A percentile compares a stretch with the other conserved stretches of the same genome.
phyloP scores from a whole-genome alignment of 371 early-diverging fungal genomes.

The Mortierella sp. region DNA sequence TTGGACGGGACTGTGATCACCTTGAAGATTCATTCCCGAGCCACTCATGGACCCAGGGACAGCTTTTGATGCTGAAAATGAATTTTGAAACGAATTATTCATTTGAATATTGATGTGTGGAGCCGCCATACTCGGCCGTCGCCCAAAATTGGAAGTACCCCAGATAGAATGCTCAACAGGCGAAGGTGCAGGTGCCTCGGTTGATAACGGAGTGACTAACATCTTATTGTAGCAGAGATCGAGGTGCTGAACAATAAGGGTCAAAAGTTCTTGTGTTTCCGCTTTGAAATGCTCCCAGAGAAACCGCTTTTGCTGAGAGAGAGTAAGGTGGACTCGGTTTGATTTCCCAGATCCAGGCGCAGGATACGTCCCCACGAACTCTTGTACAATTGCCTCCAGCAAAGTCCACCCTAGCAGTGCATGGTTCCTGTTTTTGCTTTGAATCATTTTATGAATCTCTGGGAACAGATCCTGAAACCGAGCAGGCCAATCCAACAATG shows the following conservation, averaged over 20 bases:
- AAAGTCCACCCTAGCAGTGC: conserved; percentile 48
- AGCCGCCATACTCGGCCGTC: conserved; percentile 28
- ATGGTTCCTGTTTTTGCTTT: conserved; percentile 38
- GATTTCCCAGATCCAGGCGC: conserved; percentile 37
- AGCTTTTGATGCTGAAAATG: conserved; percentile 33
- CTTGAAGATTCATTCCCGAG: conserved; percentile 17
- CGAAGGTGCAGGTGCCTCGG: conserved; percentile 51
- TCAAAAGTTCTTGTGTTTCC: conserved; percentile 37
- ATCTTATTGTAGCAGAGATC: conserved; percentile 44
- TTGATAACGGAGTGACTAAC: conserved; percentile 40
- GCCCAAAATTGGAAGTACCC: conserved; percentile 22
- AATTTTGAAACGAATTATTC: conserved; percentile 32
- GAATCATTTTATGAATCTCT: conserved; percentile 40
- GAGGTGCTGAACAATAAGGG: conserved; percentile 44
- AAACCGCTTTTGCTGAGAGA: conserved; percentile 35
- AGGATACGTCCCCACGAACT: conserved; percentile 42
- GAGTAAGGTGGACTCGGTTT: conserved; percentile 25
- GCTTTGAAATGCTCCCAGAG: conserved; percentile 48
- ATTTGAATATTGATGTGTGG: conserved; percentile 3
- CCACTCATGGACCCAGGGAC: conserved; percentile 36
- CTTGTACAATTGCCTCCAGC: conserved; percentile 43
- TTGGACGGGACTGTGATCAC: conserved; percentile 16
- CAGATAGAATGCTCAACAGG: conserved; percentile 47
- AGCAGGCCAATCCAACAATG: conserved; percentile 49
- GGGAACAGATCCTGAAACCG: conserved; percentile 50